phyloP scores from a whole-genome alignment of 2,329 filamentous ascomycete species.

The Clonostachys chloroleuca region DNA sequence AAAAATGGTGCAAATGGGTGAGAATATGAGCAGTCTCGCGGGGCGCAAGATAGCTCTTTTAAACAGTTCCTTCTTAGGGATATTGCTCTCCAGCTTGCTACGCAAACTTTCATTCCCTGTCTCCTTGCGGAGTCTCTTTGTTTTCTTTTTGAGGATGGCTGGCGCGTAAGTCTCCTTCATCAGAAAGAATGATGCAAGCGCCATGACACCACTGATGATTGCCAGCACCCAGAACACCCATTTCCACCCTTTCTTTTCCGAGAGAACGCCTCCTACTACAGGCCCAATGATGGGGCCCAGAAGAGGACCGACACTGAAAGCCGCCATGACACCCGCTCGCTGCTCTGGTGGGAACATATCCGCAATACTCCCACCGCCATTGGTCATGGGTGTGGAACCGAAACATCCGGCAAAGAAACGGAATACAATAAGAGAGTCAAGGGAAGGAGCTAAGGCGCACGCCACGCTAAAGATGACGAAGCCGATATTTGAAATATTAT shows the following conservation, averaged over 20 bases:
- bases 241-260: conserved; percentile 39
- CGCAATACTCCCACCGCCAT: conserved; percentile 60
- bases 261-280: conserved; percentile 36
- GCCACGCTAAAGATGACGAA: conserved; percentile 44
- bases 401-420: conserved; percentile 59
- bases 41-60: conserved; percentile 57
- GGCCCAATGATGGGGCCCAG: conserved; percentile 51
- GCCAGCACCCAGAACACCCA: conserved; percentile 33
- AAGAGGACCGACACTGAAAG: conserved; percentile 59
- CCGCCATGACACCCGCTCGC: conserved; percentile 59
- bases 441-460: conserved; percentile 47
- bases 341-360: conserved; percentile 58
- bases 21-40: conserved; percentile 53
- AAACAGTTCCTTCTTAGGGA: conserved; percentile 20
- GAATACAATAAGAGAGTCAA: conserved; percentile 58
- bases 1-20: conserved; percentile 63
- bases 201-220: conserved; percentile 9
- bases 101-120: conserved; percentile 45
- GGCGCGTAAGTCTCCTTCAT: conserved; percentile 56
- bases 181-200: conserved; percentile 21
- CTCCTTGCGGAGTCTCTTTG: conserved; percentile 48
- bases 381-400: conserved; percentile 59
- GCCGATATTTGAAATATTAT: conserved; percentile 37
- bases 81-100: conserved; percentile 11
- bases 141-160: conserved; percentile 51